These are phyloP conservation scores for Stentor roeselii DNA, from an alignment of 73 alveolate genomes.

Conservation along the genomic window DNA sequence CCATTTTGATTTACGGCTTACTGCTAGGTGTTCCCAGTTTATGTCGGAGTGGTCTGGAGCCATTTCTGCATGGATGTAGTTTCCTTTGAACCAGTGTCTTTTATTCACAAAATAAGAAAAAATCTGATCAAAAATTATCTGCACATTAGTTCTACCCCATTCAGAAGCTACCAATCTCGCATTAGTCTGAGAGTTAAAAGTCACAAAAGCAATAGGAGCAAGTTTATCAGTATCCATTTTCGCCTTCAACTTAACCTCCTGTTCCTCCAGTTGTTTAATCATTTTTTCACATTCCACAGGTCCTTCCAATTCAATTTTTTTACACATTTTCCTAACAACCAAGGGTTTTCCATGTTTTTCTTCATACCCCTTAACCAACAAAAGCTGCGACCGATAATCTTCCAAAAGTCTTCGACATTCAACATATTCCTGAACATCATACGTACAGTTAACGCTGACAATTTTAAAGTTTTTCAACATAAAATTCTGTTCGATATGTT, in stretches of 20 bases:
- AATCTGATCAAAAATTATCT: neutral
- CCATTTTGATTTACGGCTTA: constrained; percentile 6
- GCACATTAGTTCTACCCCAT: neutral
- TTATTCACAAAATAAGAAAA: neutral
- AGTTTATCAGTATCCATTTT: neutral
- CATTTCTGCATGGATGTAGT: neutral
- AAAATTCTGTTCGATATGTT: neutral
- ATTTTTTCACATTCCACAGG: neutral
- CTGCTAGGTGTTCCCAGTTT: constrained; percentile 35
- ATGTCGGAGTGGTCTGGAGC: constrained; percentile 20
- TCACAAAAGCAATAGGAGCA: neutral
- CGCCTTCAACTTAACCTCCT: neutral
- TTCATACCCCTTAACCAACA: neutral
- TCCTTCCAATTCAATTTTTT: neutral
- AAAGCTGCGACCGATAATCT: neutral
- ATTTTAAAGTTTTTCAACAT: neutral
- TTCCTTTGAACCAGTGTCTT: neutral
- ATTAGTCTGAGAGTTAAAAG: neutral
- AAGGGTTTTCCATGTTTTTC: neutral
- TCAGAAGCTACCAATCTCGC: neutral
- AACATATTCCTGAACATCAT: neutral
- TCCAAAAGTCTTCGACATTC: neutral
- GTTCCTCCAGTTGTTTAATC: neutral
- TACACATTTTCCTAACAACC: neutral
- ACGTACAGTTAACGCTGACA: neutral